Evolutionary conservation across 306 rosid species (phyloP).

Genomic region (Lathyrus aphaca): DNA sequence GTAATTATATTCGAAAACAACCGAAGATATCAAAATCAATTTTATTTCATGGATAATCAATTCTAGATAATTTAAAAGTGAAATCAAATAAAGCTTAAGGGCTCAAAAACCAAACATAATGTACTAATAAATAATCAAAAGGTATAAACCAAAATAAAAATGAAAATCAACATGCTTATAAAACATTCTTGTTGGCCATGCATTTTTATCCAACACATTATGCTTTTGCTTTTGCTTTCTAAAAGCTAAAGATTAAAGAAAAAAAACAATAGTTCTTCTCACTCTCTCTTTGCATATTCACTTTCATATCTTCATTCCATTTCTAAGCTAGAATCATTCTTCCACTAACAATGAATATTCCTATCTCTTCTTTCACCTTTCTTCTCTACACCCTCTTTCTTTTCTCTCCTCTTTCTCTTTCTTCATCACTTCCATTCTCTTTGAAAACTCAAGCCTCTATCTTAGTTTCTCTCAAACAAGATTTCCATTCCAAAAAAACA

Average conservation of each 20-base stretch:
- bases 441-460: slow-evolving; percentile 72
- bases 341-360: slow-evolving; percentile 43
- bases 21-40: too few species aligned
- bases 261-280: neutral
- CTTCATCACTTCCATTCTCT: slow-evolving; percentile 53
- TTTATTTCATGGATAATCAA: too few species aligned
- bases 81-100: slow-evolving; percentile 23
- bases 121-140: neutral
- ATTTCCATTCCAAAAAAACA: slow-evolving; percentile 52
- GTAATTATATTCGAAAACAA: too few species aligned
- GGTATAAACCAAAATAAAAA: neutral
- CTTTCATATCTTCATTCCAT: neutral
- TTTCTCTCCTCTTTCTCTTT: slow-evolving; percentile 39
- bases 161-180: slow-evolving; percentile 37
- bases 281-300: slow-evolving; percentile 41
- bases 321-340: slow-evolving; percentile 30
- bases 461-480: slow-evolving; percentile 66
- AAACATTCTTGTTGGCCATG: slow-evolving; percentile 59
- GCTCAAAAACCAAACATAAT: slow-evolving; percentile 41
- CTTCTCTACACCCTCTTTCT: slow-evolving; percentile 34
- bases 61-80: too few species aligned
- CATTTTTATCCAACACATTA: slow-evolving; percentile 54
- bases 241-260: slow-evolving; percentile 59
- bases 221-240: slow-evolving; percentile 74
- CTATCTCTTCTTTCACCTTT: slow-evolving; percentile 35